phyloP scores from a whole-genome alignment of 2,329 filamentous ascomycete genomes.

The Fusarium palustre region DNA sequence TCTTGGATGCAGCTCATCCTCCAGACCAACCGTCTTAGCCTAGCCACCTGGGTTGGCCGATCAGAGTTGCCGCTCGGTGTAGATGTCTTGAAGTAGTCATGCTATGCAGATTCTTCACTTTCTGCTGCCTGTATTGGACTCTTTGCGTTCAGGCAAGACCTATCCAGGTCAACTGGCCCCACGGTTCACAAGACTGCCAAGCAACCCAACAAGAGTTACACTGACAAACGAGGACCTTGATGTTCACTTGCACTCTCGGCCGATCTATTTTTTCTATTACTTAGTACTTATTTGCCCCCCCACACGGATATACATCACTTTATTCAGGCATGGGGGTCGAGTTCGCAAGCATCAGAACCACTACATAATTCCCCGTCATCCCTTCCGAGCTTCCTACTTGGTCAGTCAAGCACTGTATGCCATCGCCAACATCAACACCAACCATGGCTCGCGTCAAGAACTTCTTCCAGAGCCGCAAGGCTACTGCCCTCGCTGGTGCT shows the following conservation, averaged over 20 bases:
- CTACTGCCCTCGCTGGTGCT: constrained; percentile 10
- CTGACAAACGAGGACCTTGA: constrained; percentile 42
- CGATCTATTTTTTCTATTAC: background rate
- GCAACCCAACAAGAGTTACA: background rate
- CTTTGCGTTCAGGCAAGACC: too few relatives aligned
- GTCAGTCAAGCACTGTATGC: background rate
- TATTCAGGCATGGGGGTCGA: rapidly evolving
- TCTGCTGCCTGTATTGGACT: background rate
- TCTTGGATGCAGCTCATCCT: background rate
- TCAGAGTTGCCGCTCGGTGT: background rate
- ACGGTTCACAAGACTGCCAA: constrained; percentile 14
- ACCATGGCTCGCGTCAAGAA: constrained; percentile 34
- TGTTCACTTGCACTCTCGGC: constrained; percentile 8
- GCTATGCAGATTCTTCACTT: background rate
- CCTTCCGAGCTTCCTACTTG: background rate
- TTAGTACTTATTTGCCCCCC: background rate
- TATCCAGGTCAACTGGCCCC: constrained; percentile 30
- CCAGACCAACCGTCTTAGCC: background rate
- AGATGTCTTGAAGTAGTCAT: background rate
- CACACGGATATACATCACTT: background rate
- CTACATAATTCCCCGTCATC: constrained; percentile 13
- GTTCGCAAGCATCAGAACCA: background rate
- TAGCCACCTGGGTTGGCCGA: background rate
- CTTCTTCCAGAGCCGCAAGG: constrained; percentile 26
- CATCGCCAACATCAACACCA: background rate